These are phyloP conservation scores for Lasiodiplodia gonubiensis DNA, from an alignment of 2,329 filamentous ascomycete genomes.

Conservation along the genomic window DNA sequence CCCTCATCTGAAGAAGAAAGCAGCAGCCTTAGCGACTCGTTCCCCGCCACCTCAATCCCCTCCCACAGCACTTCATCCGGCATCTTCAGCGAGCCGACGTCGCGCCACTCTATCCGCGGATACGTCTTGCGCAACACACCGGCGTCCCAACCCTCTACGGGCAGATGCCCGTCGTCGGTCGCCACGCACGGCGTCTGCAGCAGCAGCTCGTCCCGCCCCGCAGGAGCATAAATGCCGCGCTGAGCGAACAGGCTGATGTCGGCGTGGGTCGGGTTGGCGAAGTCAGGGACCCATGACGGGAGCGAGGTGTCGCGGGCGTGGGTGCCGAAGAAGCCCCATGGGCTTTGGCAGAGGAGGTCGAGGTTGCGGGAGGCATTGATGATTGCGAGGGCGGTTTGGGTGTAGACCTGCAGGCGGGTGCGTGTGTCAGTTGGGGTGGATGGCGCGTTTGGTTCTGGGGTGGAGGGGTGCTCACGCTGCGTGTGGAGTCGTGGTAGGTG, in stretches of 20 bases:
- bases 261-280: slow-evolving; percentile 25
- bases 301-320: slow-evolving; percentile 23
- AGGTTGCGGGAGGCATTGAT: slow-evolving; percentile 34
- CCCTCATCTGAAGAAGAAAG: neutral
- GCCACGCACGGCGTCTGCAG: neutral
- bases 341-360: slow-evolving; percentile 34
- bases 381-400: slow-evolving; percentile 32
- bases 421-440: too few species aligned
- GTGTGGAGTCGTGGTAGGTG: slow-evolving; percentile 35
- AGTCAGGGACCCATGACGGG: slow-evolving; percentile 40
- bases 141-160: neutral
- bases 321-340: neutral
- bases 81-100: neutral
- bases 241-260: too few species aligned
- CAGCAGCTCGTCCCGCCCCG: neutral
- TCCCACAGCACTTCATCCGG: neutral
- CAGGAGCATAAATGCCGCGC: too few species aligned
- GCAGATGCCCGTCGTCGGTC: neutral
- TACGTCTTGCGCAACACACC: neutral
- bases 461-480: too few species aligned
- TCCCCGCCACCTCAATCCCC: neutral
- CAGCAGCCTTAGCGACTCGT: neutral
- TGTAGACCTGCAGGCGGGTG: slow-evolving; percentile 37
- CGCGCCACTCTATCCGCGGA: neutral
- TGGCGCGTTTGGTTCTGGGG: too few species aligned